Base-by-base conservation (phyloP, 768 basidiomycete species). In the Pulveroboletus sp. region DNA sequence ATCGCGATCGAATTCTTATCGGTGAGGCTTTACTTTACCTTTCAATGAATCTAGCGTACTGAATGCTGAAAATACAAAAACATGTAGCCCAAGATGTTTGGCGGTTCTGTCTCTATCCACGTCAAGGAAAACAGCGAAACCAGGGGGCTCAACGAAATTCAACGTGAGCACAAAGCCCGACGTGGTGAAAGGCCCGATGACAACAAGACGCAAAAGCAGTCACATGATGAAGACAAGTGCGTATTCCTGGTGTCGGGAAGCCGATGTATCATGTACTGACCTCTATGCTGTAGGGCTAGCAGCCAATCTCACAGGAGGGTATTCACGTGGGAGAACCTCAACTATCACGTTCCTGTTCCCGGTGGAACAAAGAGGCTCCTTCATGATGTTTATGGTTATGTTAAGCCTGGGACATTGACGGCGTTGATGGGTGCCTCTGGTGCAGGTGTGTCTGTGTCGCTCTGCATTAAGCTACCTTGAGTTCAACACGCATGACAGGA, bases 391-490 rank as follows among this genome's bases (percentile, higher is more conserved):
- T 78, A 75, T 54, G 90, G 90, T 0, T 92, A 83, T 60, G 86
- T 90, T 38, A 85, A 84, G 57, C 92, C 92, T 9, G 92, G 90
- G 3, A 89, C 83, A n/a, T 66, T 93, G 53, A 92, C 91, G 0
- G 92, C 90, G 1, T 75, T 94, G 9, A 91, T 94, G 89, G 91
- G 91, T 53, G 85, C 85, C 13, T 84, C 83, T 51, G 88, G 88
- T 46, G 87, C 87, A 38, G 85, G 83, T 69, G 62, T 58, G 71
- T 72, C 43, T 54, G 50, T 27, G 28, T 6, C 24, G 8, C 59
- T 63, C 39, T 53, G 60, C 21, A 15, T 39, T 15, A 2, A 18
- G 27, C 15, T 37, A 15, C 33, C 2, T 14, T n/a, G 6, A 40
- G n/a, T 38, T 8, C 5, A 17, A 55, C 26, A 67, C 11, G 31